Evolutionary conservation across 148 eudicot species (phyloP).

Genomic region (Linanthus parryae): DNA sequence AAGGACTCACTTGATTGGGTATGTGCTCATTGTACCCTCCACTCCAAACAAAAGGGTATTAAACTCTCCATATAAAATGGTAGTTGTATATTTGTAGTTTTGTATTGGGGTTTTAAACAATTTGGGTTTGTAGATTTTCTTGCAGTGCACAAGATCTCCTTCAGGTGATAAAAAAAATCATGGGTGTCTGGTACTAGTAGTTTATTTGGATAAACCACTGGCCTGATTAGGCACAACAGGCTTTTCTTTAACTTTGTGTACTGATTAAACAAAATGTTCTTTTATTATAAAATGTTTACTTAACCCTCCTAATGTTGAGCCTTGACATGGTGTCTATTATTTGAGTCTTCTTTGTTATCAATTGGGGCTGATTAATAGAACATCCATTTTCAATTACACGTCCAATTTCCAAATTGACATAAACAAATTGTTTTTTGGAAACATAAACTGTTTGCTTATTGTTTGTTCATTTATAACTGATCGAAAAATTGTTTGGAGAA

Average conservation of each 20-base stretch:
- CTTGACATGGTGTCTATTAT: too few relatives aligned
- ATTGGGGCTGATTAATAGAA: background rate
- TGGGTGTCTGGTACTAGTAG: slow-evolving; percentile 21
- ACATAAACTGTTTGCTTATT: too few relatives aligned
- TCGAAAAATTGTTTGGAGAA: too few relatives aligned
- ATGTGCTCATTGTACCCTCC: slow-evolving; percentile 50
- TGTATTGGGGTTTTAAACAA: slow-evolving; percentile 16
- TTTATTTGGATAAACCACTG: slow-evolving; percentile 6
- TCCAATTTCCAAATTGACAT: background rate
- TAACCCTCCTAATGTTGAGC: background rate
- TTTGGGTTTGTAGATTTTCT: slow-evolving; percentile 42
- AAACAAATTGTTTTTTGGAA: too few relatives aligned
- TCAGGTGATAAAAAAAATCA: slow-evolving; percentile 59
- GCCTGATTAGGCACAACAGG: slow-evolving; percentile 8
- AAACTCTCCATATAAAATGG: slow-evolving; percentile 15
- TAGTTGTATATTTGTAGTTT: slow-evolving; percentile 4
- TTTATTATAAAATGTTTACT: background rate
- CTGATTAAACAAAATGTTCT: slow-evolving; percentile 1
- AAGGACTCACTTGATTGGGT: slow-evolving; percentile 19
- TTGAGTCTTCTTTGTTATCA: background rate
- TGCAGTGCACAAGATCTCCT: slow-evolving; percentile 48
- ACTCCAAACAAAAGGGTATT: slow-evolving; percentile 54
- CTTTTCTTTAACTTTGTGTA: background rate
- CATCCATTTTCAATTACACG: background rate
- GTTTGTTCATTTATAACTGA: too few relatives aligned